Evolutionary conservation across 2,329 filamentous ascomycete genomes (phyloP), one percentile per base, ranked within the genome.

Genomic region (Penicillium sp.): DNA sequence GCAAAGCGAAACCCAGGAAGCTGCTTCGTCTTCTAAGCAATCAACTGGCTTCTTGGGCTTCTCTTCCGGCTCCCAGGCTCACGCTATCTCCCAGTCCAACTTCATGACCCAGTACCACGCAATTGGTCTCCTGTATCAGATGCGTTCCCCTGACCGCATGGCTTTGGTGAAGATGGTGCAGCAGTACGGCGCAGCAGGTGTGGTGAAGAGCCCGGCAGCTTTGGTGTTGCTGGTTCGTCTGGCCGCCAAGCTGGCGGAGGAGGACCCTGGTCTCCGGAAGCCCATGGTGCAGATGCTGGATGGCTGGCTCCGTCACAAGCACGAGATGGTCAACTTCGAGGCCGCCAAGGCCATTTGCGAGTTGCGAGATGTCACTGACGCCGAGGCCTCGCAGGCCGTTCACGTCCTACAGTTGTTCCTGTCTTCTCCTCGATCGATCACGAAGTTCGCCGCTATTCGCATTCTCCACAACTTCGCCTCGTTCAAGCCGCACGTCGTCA

Each of bases 151-250:
- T 75, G 95, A 99, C 76, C 87, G 95, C 69, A 99, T 99, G 95
- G 93, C 95, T 22, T 80, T 99, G 68, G 93, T 98, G 59, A 99
- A 99, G 84, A 98, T 99, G 95, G 93, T 99, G n/a, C 95, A 99
- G 80, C 95, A 99, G 76, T 98, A 97, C 73, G 92, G 92, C 52
- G 88, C 89, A 52, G 86, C 92, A 16, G 95, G 95, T 57, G 91
- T 91, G 11, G 89, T 98, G 61, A 98, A 97, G 86, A 97, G 90
- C 76, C 92, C 95, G 21, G 91, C 93, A 58, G 95, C 93, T 33
- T 89, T 93, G 57, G 86, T 99, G 50, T 88, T 99, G 85, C 84
- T 99, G 27, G 95, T 99, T 54, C 86, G 95, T 66, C 80, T 99
- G 63, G 95, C 95, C 33, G 91, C 93, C 43, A 95, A 96, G 80